phyloP scores from a whole-genome alignment of 345 rosid genomes.

The Pelargonium nanum region DNA sequence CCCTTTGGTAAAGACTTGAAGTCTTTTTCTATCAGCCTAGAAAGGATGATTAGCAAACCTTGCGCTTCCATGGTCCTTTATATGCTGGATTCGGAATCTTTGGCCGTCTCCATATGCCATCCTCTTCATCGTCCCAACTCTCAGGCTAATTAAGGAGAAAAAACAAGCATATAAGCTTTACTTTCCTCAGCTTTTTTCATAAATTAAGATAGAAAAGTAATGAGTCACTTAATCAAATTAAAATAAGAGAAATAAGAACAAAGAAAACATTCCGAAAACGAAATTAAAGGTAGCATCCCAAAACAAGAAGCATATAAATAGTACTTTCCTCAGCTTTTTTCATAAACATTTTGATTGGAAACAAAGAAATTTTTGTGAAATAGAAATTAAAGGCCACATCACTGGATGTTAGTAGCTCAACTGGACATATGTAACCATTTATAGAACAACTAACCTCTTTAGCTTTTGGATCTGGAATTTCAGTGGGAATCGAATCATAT shows the following conservation, averaged over 20 bases:
- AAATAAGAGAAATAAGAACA: not conserved
- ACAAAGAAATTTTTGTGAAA: too few relatives aligned
- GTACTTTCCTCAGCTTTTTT: not conserved
- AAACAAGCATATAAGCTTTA: not conserved
- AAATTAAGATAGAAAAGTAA: not conserved
- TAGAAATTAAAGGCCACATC: too few relatives aligned
- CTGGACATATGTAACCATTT: not conserved
- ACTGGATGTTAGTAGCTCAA: too few relatives aligned
- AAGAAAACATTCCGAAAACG: not conserved
- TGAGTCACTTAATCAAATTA: not conserved
- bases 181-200: not conserved
- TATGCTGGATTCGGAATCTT: conserved; percentile 37
- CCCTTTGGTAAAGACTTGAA: conserved; percentile 1
- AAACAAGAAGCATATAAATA: not conserved
- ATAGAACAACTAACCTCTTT: conserved; percentile 21
- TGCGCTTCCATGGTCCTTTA: conserved; percentile 40
- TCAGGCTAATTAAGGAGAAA: conserved; percentile 21
- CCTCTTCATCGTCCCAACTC: conserved; percentile 38
- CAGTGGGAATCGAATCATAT: conserved; percentile 32
- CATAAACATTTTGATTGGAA: too few relatives aligned
- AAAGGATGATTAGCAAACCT: conserved; percentile 14
- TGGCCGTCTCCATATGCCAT: conserved; percentile 36
- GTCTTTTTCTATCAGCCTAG: not conserved
- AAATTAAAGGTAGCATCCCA: not conserved
- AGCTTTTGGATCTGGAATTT: conserved; percentile 35